Conservation (phyloP, 2,329 filamentous ascomycete species). For the Coniella lustricola region DNA sequence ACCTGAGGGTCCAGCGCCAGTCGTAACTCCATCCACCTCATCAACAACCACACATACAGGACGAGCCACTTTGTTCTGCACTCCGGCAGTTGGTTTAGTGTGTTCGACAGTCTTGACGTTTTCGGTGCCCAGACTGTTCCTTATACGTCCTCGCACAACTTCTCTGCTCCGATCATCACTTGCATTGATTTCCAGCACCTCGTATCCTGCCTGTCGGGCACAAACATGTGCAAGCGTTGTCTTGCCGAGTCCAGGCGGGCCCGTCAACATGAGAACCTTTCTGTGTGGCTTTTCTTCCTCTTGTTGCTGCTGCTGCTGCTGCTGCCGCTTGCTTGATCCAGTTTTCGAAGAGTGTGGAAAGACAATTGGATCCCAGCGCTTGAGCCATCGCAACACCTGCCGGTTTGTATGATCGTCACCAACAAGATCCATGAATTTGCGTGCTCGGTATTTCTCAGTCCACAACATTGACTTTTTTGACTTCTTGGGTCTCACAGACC, state of each 20-base stretch:
- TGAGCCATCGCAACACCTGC: constrained; percentile 85
- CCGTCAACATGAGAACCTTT: constrained; percentile 85
- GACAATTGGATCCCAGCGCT: constrained; percentile 86
- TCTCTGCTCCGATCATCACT: constrained; percentile 88
- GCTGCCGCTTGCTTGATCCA: constrained; percentile 35
- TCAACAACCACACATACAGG: constrained; percentile 93
- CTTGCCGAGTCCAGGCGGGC: constrained; percentile 89
- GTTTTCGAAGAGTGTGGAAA: constrained; percentile 68
- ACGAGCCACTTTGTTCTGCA: constrained; percentile 62
- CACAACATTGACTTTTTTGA: constrained; percentile 60
- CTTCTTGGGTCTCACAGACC: constrained; percentile 28
- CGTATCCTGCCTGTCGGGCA: constrained; percentile 89
- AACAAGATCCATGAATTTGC: constrained; percentile 85
- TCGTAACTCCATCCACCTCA: constrained; percentile 90
- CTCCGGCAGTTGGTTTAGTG: constrained; percentile 32
- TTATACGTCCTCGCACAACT: constrained; percentile 85
- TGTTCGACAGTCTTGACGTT: constrained; percentile 75
- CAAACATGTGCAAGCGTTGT: constrained; percentile 96
- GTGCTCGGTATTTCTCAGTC: constrained; percentile 96
- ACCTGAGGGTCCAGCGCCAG: constrained; percentile 66
- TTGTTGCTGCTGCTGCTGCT: constrained; percentile 35
- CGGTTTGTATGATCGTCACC: constrained; percentile 93
- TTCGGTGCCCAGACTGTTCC: constrained; percentile 88
- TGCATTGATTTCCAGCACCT: constrained; percentile 94
- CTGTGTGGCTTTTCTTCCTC: constrained; percentile 71